These are phyloP conservation scores for Sordariomycetes sp. DNA, from an alignment of 2,329 filamentous ascomycete genomes.

Conservation along the genomic window DNA sequence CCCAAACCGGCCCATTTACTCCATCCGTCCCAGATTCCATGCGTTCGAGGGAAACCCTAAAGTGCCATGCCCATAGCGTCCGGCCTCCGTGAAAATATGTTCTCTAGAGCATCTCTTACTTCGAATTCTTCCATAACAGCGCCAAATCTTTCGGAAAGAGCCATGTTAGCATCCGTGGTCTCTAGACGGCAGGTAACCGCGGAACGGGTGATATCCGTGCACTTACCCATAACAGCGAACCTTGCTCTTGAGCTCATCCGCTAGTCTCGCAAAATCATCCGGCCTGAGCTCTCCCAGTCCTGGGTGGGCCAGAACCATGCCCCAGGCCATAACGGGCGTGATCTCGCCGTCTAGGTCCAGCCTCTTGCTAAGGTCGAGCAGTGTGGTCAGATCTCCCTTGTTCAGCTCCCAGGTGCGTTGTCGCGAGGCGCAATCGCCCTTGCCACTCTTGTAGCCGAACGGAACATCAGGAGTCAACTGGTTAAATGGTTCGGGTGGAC, in stretches of 20 bases:
- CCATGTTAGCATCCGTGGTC: constrained; percentile 4
- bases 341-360: constrained; percentile 82
- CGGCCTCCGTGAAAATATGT: constrained; percentile 39
- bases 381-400: constrained; percentile 65
- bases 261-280: constrained; percentile 61
- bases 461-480: constrained; percentile 38
- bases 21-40: neutral
- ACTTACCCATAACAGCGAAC: constrained; percentile 86
- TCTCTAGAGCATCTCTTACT: constrained; percentile 66
- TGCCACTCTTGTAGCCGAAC: constrained; percentile 36
- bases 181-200: neutral
- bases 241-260: constrained; percentile 66
- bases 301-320: constrained; percentile 64
- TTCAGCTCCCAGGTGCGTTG: constrained; percentile 72
- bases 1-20: neutral
- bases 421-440: constrained; percentile 12
- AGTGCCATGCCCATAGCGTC: neutral
- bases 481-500: constrained; percentile 58
- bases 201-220: neutral
- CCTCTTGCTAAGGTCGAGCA: constrained; percentile 74
- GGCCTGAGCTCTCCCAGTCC: constrained; percentile 53
- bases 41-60: neutral
- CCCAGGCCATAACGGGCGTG: constrained; percentile 92
- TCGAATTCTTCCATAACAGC: constrained; percentile 59
- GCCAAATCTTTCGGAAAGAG: constrained; percentile 36